Percentiles rank a stretch among this genome's conserved stretches.
Evolutionary conservation across 306 rosid genomes (phyloP).

Genomic region (Astragalus glycyphyllos): DNA sequence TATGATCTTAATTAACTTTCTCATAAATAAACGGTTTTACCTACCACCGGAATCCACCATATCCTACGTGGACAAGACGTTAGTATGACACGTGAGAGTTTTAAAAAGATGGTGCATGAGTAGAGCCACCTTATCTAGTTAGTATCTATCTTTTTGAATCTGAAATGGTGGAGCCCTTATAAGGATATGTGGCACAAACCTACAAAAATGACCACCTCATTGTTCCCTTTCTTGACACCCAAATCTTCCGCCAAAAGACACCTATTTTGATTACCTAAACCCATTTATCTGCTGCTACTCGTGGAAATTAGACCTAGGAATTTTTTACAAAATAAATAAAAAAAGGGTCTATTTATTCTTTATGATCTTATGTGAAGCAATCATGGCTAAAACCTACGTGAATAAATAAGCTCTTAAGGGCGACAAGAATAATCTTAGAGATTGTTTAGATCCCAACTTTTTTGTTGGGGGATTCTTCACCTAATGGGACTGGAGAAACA

Average conservation of each 20-base stretch:
- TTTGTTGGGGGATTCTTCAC: no score
- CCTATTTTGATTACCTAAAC: conserved; percentile 37
- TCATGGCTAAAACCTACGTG: no score
- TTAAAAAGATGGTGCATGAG: conserved; percentile 6
- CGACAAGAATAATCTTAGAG: no score
- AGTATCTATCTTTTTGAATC: conserved; percentile 45
- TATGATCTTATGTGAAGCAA: no score
- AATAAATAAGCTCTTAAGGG: no score
- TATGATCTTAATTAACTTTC: conserved; percentile 42
- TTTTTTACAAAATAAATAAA: no score
- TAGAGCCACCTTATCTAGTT: conserved; percentile 42
- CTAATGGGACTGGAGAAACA: no score
- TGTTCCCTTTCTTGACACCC: conserved; percentile 60
- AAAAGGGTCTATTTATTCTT: no score
- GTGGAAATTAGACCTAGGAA: not conserved
- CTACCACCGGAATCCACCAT: conserved; percentile 50
- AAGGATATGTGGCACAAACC: conserved; percentile 33
- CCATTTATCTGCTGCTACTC: conserved; percentile 24
- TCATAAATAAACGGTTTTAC: conserved; percentile 60
- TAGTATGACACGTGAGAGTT: conserved; percentile 47
- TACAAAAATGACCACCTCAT: conserved; percentile 46
- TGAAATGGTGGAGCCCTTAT: conserved; percentile 62
- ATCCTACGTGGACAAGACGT: conserved; percentile 55
- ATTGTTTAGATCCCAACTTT: no score
- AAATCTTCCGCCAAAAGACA: conserved; percentile 70